Base-by-base conservation (phyloP, 805 yeast genomes). In the Candida argentea region DNA sequence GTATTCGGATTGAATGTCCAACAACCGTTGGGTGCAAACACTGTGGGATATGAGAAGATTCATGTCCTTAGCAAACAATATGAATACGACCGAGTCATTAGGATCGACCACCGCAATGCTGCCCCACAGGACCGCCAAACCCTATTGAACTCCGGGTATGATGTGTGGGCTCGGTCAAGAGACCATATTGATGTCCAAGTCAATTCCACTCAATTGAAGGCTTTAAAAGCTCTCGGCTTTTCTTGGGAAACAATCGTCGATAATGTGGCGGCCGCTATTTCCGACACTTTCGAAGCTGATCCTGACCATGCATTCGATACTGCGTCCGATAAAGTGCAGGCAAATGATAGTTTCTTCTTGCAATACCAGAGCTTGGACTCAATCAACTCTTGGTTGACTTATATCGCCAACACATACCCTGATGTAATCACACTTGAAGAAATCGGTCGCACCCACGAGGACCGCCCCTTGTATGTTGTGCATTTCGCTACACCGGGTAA, bases 381-480 rank as follows among this genome's bases (percentile, higher is more conserved):
- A 4, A 76, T 86, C 12, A 66, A 82, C 41, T 57, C 75, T 1
- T 84, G 94, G 93, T 60, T 78, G 37, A 78, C 73, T 25, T 40
- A 75, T 14, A 43, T 85, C 13, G 60, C 63, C 34, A 63, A 67
- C 30, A 65, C 81, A 2, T 82, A 68, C 47, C 84, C 93, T 0
- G 66, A 73, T 6, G 42, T 78, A 6, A 66, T 83, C n/a, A 52
- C 50, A 3, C 48, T 81, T 11, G 85, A 80, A 46, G 59, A 67
- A 41, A 69, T 84, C 10, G 96, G 95, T 2, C 64, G 65, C 32
- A 81, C 94, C 0, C 72, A 52, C 44, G 94, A 85, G 52, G 83
- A 83, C 5, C 61, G 91, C 30, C 73, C 72, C 16, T 65, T 77
- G 44, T 73, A 70, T 28, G 83, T 81, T 1, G 55, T 84, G 14